Conservation (phyloP, 331 rosid species). For the Quercus lobata region DNA sequence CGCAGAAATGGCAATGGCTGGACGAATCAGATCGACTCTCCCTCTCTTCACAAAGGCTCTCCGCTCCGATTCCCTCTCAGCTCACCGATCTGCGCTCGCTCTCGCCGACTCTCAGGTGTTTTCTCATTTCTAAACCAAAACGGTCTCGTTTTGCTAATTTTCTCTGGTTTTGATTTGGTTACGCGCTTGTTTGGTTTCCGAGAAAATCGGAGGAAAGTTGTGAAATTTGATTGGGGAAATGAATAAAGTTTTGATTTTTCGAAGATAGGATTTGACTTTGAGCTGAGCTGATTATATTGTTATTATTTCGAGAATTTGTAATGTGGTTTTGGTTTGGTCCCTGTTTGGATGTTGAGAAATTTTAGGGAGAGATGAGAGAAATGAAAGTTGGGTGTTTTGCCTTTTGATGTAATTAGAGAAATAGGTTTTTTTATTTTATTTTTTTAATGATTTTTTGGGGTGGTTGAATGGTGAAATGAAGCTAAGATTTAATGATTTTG, state of each 20-base stretch:
- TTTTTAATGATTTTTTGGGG: neutral
- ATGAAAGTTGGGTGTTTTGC: too few relatives aligned
- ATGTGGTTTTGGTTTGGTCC: neutral
- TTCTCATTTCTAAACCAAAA: too few relatives aligned
- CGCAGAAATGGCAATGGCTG: conserved; percentile 55
- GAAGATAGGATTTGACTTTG: too few relatives aligned
- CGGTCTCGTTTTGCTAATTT: too few relatives aligned
- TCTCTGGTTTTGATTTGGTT: neutral
- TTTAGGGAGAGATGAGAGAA: neutral
- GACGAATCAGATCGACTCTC: conserved; percentile 67
- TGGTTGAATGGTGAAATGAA: neutral
- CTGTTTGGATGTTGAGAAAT: neutral
- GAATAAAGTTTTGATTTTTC: too few relatives aligned
- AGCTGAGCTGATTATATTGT: neutral
- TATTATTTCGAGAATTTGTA: too few relatives aligned
- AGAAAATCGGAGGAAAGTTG: too few relatives aligned
- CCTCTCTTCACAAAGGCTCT: conserved; percentile 48
- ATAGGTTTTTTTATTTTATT: neutral
- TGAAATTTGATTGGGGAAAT: too few relatives aligned
- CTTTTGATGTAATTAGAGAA: neutral
- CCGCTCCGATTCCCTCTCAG: too few relatives aligned
- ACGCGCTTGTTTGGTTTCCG: neutral
- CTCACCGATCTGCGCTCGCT: too few relatives aligned
- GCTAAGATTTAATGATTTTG: neutral
- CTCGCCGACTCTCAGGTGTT: too few relatives aligned